phyloP scores from a whole-genome alignment of 805 yeast species.

The Wickerhamomyces strasburgensis region DNA sequence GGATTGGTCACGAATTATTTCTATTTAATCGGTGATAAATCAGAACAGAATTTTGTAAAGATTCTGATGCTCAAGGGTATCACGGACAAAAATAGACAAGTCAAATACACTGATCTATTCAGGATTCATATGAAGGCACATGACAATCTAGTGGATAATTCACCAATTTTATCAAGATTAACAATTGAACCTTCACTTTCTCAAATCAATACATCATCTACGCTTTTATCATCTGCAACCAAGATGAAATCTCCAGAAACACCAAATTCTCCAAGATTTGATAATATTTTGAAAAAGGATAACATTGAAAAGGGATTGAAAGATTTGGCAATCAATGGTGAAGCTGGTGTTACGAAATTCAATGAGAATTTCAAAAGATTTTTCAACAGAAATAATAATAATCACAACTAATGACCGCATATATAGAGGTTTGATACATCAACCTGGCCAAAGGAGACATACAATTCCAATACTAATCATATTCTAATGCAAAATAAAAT shows the following conservation, averaged over 20 bases:
- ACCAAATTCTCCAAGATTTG: slow-evolving; percentile 24
- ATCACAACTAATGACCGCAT: neutral
- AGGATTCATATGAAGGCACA: slow-evolving; percentile 24
- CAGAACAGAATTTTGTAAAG: slow-evolving; percentile 57
- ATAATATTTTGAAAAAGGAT: slow-evolving; percentile 26
- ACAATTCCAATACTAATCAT: too few relatives aligned
- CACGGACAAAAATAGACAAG: slow-evolving; percentile 17
- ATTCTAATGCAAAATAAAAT: too few relatives aligned
- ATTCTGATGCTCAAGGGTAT: slow-evolving; percentile 61
- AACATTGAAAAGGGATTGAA: slow-evolving; percentile 32
- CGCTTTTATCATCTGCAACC: slow-evolving; percentile 8
- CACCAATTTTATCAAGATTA: slow-evolving; percentile 24
- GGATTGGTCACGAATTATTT: slow-evolving; percentile 62
- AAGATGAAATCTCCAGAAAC: slow-evolving; percentile 17
- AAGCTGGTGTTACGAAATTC: slow-evolving; percentile 55
- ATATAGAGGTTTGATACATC: too few relatives aligned
- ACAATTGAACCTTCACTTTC: slow-evolving; percentile 8
- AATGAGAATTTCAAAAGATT: slow-evolving; percentile 56
- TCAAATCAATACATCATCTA: slow-evolving; percentile 5
- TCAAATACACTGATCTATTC: slow-evolving; percentile 22
- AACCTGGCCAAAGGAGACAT: too few relatives aligned
- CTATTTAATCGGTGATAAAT: slow-evolving; percentile 59
- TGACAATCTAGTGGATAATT: slow-evolving; percentile 22
- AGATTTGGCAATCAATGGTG: slow-evolving; percentile 42
- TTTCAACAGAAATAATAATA: slow-evolving; percentile 34